Evolutionary conservation across 1,284 basidiomycete species (phyloP).

Genomic region (Fistulinella cinereoalba): DNA sequence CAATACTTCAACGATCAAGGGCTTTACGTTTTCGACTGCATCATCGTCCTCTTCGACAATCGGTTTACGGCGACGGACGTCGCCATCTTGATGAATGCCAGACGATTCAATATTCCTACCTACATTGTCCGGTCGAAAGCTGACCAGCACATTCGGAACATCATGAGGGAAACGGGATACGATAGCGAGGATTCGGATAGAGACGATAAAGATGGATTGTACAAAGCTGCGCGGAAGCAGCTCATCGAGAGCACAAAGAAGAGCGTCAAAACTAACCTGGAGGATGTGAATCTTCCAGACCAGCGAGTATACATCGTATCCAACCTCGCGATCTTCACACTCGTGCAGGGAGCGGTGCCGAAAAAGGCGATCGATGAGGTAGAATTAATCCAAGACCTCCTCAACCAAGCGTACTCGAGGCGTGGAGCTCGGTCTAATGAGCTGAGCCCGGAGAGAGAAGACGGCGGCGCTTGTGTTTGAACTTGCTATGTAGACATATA

Average conservation of each 20-base stretch:
- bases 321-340: no score
- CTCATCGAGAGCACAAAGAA: neutral
- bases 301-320: slow-evolving; percentile 26
- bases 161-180: slow-evolving; percentile 19
- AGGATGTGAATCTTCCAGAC: slow-evolving; percentile 13
- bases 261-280: slow-evolving; percentile 13
- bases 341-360: no score
- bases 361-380: slow-evolving; percentile 6
- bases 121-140: slow-evolving; percentile 24
- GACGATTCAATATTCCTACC: slow-evolving; percentile 16
- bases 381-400: neutral
- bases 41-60: slow-evolving; percentile 23
- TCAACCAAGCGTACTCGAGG: slow-evolving; percentile 2
- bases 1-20: slow-evolving; percentile 25
- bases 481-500: no score
- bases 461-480: neutral
- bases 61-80: slow-evolving; percentile 23
- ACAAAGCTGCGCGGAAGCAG: slow-evolving; percentile 10
- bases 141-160: slow-evolving; percentile 21
- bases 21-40: slow-evolving; percentile 20
- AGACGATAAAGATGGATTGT: slow-evolving; percentile 5
- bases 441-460: neutral
- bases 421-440: neutral
- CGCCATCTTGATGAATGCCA: slow-evolving; percentile 20
- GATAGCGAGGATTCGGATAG: slow-evolving; percentile 10